Evolutionary conservation across 345 rosid genomes (phyloP).

Genomic region (Salix purpurea): DNA sequence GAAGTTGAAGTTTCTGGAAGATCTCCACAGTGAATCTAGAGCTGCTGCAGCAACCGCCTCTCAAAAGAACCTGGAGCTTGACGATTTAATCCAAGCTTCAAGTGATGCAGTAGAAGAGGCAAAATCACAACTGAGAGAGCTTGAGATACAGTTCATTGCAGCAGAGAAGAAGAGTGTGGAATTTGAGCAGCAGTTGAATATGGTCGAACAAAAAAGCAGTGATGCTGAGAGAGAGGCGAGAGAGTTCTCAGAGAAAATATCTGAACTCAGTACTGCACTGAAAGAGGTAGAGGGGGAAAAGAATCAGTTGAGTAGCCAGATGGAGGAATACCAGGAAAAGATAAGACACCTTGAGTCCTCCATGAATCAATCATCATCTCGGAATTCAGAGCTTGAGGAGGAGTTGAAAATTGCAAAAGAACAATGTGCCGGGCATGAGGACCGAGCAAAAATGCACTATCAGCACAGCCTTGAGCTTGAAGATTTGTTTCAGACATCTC

Average conservation of each 20-base stretch:
- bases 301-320: conserved; percentile 37
- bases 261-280: conserved; percentile 46
- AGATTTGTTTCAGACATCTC: conserved; percentile 26
- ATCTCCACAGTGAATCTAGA: conserved; percentile 51
- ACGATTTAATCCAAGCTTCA: conserved; percentile 50
- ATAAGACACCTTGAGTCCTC: conserved; percentile 49
- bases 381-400: conserved; percentile 54
- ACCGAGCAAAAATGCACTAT: conserved; percentile 23
- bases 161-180: conserved; percentile 70
- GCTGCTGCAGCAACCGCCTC: conserved; percentile 59
- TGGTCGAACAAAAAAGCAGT: conserved; percentile 43
- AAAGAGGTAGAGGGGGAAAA: conserved; percentile 59
- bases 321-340: conserved; percentile 53
- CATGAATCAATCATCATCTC: conserved; percentile 40
- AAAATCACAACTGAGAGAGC: conserved; percentile 57
- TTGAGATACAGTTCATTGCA: conserved; percentile 52
- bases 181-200: conserved; percentile 63
- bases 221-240: conserved; percentile 56
- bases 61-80: conserved; percentile 71
- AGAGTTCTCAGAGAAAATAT: conserved; percentile 48
- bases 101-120: conserved; percentile 63
- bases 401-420: conserved; percentile 45
- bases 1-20: conserved; percentile 69
- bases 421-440: conserved; percentile 70
- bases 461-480: conserved; percentile 29